Percentiles rank a stretch among this genome's conserved stretches.
Conservation (phyloP, 2,329 filamentous ascomycete species). For the Scolecobasidium constrictum region DNA sequence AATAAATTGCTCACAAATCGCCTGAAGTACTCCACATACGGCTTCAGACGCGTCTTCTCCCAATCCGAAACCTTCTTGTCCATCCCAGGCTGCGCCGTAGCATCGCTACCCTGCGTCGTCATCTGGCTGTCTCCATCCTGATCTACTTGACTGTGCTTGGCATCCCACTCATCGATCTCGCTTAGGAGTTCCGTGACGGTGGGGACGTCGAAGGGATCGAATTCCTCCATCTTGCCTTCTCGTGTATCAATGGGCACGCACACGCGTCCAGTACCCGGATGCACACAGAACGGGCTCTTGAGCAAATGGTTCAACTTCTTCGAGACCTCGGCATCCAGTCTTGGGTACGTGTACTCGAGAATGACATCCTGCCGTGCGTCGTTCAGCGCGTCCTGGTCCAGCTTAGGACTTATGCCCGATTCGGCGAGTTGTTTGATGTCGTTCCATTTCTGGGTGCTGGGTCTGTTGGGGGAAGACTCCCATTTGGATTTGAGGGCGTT, state of each 20-base stretch:
- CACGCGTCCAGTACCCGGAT: conserved; percentile 85
- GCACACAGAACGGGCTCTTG: conserved; percentile 92
- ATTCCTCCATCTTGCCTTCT: conserved; percentile 56
- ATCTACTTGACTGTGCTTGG: conserved; percentile 33
- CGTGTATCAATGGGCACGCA: conserved; percentile 86
- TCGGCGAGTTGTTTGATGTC: conserved; percentile 85
- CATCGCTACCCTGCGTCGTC: conserved; percentile 15
- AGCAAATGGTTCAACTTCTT: conserved; percentile 98
- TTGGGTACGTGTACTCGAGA: conserved; percentile 94
- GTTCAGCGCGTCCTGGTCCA: conserved; percentile 63
- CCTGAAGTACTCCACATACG: conserved; percentile 83
- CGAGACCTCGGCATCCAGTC: conserved; percentile 91
- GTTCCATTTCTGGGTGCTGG: conserved; percentile 77
- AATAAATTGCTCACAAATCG: conserved; percentile 68
- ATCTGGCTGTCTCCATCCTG: conserved; percentile 23
- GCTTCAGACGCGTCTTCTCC: conserved; percentile 93
- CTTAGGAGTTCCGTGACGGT: conserved; percentile 71
- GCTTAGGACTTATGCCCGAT: conserved; percentile 56
- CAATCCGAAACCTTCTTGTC: conserved; percentile 60
- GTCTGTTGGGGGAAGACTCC: conserved; percentile 68
- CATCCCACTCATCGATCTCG: conserved; percentile 77
- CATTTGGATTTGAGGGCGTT: conserved; percentile 81
- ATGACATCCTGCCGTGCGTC: conserved; percentile 95
- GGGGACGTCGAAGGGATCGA: conserved; percentile 81
- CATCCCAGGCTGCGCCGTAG: neutral